These are phyloP conservation scores for Aaosphaeria pasadenensis DNA, from an alignment of 2,329 filamentous ascomycete genomes.

Conservation along the genomic window DNA sequence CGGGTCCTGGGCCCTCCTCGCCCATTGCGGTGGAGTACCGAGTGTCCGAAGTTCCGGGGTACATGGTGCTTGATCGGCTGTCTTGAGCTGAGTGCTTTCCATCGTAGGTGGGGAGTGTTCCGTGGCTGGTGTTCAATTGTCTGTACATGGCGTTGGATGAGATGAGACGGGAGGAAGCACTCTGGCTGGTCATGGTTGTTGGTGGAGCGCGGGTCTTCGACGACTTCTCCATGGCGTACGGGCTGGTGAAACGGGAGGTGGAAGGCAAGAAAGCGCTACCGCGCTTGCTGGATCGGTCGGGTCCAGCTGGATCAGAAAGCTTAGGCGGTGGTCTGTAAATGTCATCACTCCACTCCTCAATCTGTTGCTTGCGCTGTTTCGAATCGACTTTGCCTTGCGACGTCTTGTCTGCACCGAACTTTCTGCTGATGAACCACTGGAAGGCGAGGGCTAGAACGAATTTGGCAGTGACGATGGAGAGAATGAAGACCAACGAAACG, in stretches of 20 bases:
- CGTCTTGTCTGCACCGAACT: conserved; percentile 81
- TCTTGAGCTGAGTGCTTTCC: conserved; percentile 29
- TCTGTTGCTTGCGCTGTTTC: conserved; percentile 85
- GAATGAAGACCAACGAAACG: conserved; percentile 84
- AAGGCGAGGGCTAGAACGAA: conserved; percentile 89
- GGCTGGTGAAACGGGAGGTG: conserved; percentile 90
- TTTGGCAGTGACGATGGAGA: conserved; percentile 81
- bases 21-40: conserved; percentile 55
- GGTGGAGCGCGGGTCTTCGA: conserved; percentile 57
- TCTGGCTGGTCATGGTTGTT: conserved; percentile 94
- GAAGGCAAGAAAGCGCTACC: conserved; percentile 82
- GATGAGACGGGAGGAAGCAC: conserved; percentile 68
- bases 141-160: conserved; percentile 70
- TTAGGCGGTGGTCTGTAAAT: conserved; percentile 90
- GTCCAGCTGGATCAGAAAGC: conserved; percentile 68
- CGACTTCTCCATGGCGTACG: conserved; percentile 70
- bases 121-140: conserved; percentile 55
- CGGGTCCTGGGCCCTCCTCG: conserved; percentile 73
- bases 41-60: conserved; percentile 39
- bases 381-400: conserved; percentile 71
- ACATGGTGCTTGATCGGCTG: conserved; percentile 43
- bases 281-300: conserved; percentile 75
- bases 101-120: conserved; percentile 50
- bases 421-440: conserved; percentile 91
- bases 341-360: conserved; percentile 96